Evolutionary conservation across 2,329 filamentous ascomycete genomes (phyloP), one percentile per base, ranked within the genome.

Genomic region (Davidsoniella australis): DNA sequence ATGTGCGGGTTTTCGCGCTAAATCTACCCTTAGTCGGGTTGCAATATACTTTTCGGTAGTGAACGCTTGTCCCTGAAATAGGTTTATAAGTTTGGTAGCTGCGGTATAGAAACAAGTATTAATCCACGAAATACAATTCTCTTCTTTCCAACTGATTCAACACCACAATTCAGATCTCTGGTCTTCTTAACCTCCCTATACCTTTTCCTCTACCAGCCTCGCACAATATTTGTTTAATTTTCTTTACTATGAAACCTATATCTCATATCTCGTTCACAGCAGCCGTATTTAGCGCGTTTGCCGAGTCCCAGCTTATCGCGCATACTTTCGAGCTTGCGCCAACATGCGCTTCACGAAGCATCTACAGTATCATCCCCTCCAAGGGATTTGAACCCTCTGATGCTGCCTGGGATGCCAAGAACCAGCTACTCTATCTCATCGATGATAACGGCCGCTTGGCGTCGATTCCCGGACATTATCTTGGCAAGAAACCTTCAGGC

Each of bases 391-490:
- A 53, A 24, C 48, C 48, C 33, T 53, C 51, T 12, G 51, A 53
- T 16, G 48, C 51, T n/a, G 17, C 48, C n/a, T 53, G 51, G 51
- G 51, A 53, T 18, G 48, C 51, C 5, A 14, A 37, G 1, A 26
- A 38, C 5, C 39, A 47, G 29, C 9, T 45, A 14, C 39, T 53
- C n/a, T 51, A 53, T n/a, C 5, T 53, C 4, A 41, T 51, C 23
- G 51, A 53, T 36, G 51, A 53, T 24, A 51, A 48, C 14, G 48
- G 51, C 29, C 51, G 51, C 5, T 45, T 53, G 2, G 51, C 48
- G 4, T 44, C 48, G 8, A 47, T 51, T 38, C 51, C 51, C n/a
- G 42, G 45, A 3, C 41, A 53, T 20, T 43, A 45, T 18, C 40
- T 49, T 41, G 4, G 6, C 16, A 37, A 20, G 44, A 46, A 9